These are phyloP conservation scores for Penicillium goetzii DNA, from an alignment of 495 filamentous ascomycete species.

Conservation along the genomic window DNA sequence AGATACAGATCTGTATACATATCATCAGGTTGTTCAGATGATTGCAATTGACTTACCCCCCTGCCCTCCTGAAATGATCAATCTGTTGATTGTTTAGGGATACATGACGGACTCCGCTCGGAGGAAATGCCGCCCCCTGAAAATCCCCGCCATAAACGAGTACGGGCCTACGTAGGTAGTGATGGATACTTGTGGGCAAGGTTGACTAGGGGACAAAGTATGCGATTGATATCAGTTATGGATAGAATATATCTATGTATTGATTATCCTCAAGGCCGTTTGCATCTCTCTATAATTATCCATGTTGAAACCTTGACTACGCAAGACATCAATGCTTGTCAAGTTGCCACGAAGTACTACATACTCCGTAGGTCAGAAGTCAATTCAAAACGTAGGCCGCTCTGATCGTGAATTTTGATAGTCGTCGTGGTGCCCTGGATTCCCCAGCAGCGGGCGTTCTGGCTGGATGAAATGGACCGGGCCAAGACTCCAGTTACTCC, in stretches of 20 bases:
- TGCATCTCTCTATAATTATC: not conserved
- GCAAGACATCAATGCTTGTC: not conserved
- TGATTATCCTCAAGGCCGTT: too few species aligned
- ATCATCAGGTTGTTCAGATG: not conserved
- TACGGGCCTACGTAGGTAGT: slow-evolving; percentile 12
- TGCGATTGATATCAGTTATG: not conserved
- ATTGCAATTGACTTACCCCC: not conserved
- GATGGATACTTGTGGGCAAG: not conserved
- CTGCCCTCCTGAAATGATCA: not conserved
- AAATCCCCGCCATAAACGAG: slow-evolving; percentile 33
- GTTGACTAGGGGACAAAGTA: not conserved
- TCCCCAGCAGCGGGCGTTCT: slow-evolving; percentile 19
- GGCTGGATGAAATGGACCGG: slow-evolving; percentile 18
- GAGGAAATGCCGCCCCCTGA: slow-evolving; percentile 33
- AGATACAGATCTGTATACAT: not conserved
- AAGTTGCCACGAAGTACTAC: too few species aligned
- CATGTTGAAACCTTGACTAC: not conserved
- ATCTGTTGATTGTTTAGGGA: not conserved
- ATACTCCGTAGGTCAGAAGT: too few species aligned
- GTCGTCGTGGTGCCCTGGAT: slow-evolving; percentile 15
- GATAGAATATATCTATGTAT: too few species aligned
- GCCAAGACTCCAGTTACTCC: slow-evolving; percentile 32
- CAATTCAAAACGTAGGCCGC: slow-evolving; percentile 17
- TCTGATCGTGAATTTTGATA: not conserved
- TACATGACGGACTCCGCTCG: not conserved